phyloP scores from a whole-genome alignment of 768 basidiomycete genomes.

The Lactarius trivialis region DNA sequence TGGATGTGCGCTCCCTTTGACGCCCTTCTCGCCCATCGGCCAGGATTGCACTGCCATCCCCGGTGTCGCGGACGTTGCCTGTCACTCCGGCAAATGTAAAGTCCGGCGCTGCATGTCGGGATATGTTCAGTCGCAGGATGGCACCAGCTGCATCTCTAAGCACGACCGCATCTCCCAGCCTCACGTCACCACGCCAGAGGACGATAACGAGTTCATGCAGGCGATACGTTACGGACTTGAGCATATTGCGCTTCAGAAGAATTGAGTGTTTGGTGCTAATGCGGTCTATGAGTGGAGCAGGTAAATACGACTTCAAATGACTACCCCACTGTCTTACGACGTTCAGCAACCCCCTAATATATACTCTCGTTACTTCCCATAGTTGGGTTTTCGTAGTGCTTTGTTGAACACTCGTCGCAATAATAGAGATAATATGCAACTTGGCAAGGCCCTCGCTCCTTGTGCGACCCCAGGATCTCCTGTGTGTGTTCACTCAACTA shows the following conservation, averaged over 20 bases:
- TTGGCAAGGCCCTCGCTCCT: too few species aligned
- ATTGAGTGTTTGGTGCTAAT: too few species aligned
- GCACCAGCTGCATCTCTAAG: constrained; percentile 19
- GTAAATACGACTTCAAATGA: too few species aligned
- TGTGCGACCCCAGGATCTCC: too few species aligned
- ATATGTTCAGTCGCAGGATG: constrained; percentile 26
- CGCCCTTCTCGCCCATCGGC: constrained; percentile 32
- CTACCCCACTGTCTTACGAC: too few species aligned
- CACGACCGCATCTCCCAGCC: not conserved
- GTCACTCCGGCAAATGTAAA: constrained; percentile 37
- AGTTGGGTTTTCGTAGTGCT: too few species aligned
- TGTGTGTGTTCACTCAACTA: too few species aligned
- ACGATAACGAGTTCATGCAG: constrained; percentile 2
- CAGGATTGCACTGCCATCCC: constrained; percentile 44
- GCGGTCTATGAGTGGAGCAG: too few species aligned
- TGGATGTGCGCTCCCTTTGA: constrained; percentile 37
- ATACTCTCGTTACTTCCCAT: too few species aligned
- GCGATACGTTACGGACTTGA: constrained; percentile 25
- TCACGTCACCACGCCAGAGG: not conserved
- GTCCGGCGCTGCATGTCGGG: constrained; percentile 43
- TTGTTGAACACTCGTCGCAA: too few species aligned
- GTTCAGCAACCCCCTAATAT: too few species aligned
- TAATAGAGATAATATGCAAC: too few species aligned
- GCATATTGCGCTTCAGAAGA: constrained; percentile 20
- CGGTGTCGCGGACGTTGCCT: constrained; percentile 45